Base-by-base conservation (phyloP, 2,329 filamentous ascomycete species). In the Chaetomiaceae sp. region DNA sequence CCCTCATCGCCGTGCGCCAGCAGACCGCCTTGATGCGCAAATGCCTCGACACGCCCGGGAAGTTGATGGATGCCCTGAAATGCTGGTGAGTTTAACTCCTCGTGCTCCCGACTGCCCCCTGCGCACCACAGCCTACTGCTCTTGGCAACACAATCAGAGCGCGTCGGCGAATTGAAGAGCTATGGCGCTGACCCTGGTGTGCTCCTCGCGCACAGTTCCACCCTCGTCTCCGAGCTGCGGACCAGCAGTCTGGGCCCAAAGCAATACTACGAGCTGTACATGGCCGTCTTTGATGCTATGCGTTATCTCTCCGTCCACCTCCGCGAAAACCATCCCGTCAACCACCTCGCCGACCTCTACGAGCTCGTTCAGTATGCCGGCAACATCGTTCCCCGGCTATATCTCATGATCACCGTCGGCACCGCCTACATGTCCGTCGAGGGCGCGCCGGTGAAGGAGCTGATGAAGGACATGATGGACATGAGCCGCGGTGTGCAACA, bases 381-480 rank as follows among this genome's bases (percentile, higher is more conserved):
- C 54, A 98, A 98, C 65, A 97, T 98, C 57, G 84, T 98, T 49
- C 93, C 93, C 19, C 83, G 93, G 55, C 74, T 98, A 52, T 98
- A 98, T 66, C 83, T 98, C 50, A 98, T 98, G 94, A 93, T 98
- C 62, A 98, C 94, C 0, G 94, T 98, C 32, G 93, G 93, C 48
- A 98, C 93, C 2, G 94, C 95, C 39, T 98, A 98, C 73, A 98
- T 98, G 93, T 84, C 88, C 20, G 94, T 98, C 62, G 86, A 93
- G 61, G 93, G 97, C 75, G 93, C 94, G 48, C 93, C 93, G 1
- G 93, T 98, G 57, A 98, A 98, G 71, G 93, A 98, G 73, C 88
- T 98, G 53, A 98, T 98, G 93, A 98, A 98, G 70, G 93, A 98
- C 67, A 98, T 98, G 93, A 98, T 98, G 93, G 93, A 98, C 68